Percentiles rank a stretch among this genome's conserved stretches.
phyloP scores from a whole-genome alignment of 441 rosid species.

The Omphalea diandra region DNA sequence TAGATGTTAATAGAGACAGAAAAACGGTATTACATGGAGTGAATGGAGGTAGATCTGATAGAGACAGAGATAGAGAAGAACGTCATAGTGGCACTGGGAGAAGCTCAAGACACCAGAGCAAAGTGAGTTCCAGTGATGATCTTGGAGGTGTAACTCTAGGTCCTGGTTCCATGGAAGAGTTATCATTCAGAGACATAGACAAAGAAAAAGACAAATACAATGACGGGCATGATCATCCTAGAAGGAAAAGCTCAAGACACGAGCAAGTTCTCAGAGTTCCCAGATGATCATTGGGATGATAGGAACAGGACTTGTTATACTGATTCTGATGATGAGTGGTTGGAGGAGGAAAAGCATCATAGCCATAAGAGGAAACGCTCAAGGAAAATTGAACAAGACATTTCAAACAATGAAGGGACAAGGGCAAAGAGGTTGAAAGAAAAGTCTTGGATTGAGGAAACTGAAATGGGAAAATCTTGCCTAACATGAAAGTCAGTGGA shows the following conservation, averaged over 20 bases:
- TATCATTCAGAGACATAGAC: constrained; percentile 22
- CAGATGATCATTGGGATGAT: constrained; percentile 23
- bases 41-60: constrained; percentile 25
- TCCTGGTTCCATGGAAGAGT: constrained; percentile 15
- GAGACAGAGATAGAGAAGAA: constrained; percentile 26
- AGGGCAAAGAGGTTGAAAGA: constrained; percentile 17
- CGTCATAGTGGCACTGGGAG: constrained; percentile 1
- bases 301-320: background rate
- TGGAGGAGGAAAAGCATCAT: constrained; percentile 12
- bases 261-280: constrained; percentile 18
- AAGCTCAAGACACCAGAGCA: constrained; percentile 33
- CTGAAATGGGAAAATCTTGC: constrained; percentile 20
- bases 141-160: constrained; percentile 14
- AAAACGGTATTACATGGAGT: constrained; percentile 21
- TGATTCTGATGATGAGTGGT: constrained; percentile 24
- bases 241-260: constrained; percentile 19
- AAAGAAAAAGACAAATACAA: constrained; percentile 28
- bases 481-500: constrained; percentile 1
- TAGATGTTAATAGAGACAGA: constrained; percentile 12
- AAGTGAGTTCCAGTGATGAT: constrained; percentile 26
- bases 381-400: constrained; percentile 18
- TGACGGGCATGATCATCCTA: constrained; percentile 22
- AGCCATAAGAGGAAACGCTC: constrained; percentile 18
- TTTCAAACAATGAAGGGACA: constrained; percentile 23
- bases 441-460: constrained; percentile 2